phyloP scores from a whole-genome alignment of 352 stramenopile species.

The Globisporangium parvum region DNA sequence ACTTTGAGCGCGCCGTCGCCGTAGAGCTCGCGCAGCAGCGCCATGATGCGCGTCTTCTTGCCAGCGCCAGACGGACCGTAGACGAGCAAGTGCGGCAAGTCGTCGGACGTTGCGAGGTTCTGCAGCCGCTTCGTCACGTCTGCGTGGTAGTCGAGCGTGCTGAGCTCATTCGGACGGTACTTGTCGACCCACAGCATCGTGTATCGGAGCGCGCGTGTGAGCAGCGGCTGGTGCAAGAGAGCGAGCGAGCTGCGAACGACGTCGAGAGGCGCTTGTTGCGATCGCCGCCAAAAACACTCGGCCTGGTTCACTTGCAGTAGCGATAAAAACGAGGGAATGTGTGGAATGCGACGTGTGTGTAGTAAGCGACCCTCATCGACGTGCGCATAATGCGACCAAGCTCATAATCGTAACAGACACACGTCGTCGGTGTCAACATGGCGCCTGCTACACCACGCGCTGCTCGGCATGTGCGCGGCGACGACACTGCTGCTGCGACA shows the following conservation, averaged over 20 bases:
- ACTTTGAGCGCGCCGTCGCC: slow-evolving; percentile 91
- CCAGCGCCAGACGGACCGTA: slow-evolving; percentile 97
- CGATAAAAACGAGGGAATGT: background rate
- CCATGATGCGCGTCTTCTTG: slow-evolving; percentile 98
- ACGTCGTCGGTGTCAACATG: too few relatives aligned
- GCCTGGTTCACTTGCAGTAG: background rate
- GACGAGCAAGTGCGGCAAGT: slow-evolving; percentile 96
- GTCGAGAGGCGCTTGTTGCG: background rate
- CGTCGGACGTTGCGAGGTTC: slow-evolving; percentile 71
- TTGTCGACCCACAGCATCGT: slow-evolving; percentile 99
- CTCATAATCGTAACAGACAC: too few relatives aligned
- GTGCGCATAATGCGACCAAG: too few relatives aligned
- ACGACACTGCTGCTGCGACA: too few relatives aligned
- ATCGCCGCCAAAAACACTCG: background rate
- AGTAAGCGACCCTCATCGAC: too few relatives aligned
- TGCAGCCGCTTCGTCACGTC: slow-evolving; percentile 90
- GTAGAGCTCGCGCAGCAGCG: slow-evolving; percentile 94
- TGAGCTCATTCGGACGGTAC: slow-evolving; percentile 92
- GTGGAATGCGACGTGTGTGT: too few relatives aligned
- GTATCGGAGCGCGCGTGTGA: background rate
- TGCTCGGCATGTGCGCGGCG: too few relatives aligned
- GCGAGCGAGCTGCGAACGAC: background rate
- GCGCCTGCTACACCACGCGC: too few relatives aligned
- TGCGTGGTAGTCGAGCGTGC: slow-evolving; percentile 91
- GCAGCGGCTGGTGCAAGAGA: too few relatives aligned